Conservation (phyloP, 2,329 filamentous ascomycete genomes). For the Neurospora crassa region DNA sequence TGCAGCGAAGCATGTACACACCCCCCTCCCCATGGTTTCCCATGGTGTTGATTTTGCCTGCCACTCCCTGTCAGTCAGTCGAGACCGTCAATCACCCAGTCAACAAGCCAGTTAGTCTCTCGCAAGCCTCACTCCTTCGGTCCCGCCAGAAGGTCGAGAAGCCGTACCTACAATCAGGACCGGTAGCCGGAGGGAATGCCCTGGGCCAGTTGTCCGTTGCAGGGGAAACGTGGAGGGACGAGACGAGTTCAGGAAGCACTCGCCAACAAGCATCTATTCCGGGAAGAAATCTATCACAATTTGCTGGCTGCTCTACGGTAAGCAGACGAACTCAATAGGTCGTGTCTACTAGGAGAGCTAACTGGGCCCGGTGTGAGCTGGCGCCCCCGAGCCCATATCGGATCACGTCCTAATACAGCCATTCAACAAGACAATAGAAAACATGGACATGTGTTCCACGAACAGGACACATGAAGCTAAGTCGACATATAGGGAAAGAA, state of each 20-base stretch:
- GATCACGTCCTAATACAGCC: neutral
- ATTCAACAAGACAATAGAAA: neutral
- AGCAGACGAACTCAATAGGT: neutral
- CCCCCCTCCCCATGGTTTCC: neutral
- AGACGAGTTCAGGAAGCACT: neutral
- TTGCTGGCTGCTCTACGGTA: neutral
- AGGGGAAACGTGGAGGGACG: neutral
- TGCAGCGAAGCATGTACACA: neutral
- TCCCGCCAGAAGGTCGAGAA: conserved; percentile 1
- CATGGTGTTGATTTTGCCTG: neutral
- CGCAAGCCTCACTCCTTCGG: conserved; percentile 2
- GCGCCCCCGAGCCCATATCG: neutral
- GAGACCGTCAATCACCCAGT: neutral
- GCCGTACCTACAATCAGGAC: neutral
- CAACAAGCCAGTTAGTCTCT: neutral
- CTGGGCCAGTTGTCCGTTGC: neutral
- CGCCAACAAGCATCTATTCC: neutral
- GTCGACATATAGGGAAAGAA: neutral
- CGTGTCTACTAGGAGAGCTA: neutral
- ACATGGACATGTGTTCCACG: neutral
- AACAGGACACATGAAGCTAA: neutral
- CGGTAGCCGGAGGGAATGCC: neutral
- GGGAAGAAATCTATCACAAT: neutral
- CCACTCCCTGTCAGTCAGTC: neutral
- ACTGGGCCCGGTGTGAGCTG: neutral